Evolutionary conservation across 176 grass and related monocot genomes (phyloP), one percentile per base, ranked within the genome.

Genomic region (Miscanthus lutarioriparius): DNA sequence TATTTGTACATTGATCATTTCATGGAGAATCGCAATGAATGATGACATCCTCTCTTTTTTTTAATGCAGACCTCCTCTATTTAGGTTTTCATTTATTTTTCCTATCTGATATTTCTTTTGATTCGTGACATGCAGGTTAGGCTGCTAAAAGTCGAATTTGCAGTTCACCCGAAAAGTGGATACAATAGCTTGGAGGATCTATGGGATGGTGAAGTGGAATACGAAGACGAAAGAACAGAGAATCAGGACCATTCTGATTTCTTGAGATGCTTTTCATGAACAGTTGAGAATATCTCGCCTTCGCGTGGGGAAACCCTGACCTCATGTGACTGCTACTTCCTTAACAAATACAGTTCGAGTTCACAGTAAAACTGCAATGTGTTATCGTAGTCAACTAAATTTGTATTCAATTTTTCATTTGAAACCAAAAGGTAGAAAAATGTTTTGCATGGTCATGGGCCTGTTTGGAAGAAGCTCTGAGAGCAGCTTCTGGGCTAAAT

Each of bases 151-250:
- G 62, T 62, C 2, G 68, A 86, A 6, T 65, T 85, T 28, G 74
- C 33, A 36, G 39, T 86, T 74, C 74, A 87, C 16, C 85, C 85
- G 0, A n/a, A 68, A 47, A 62, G 86, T 49, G 38, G 86, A 22
- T 88, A 84, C 70, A 91, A 81, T 63, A 91, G 68, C 11, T 22
- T 86, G 36, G 92, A 91, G 45, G 92, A 94, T 22, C 20, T 94
- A 15, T 91, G 92, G 92, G 92, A 94, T 63, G 83, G 62, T 64
- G 62, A 64, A 64, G 62, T 64, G 62, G 62, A 64, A 6, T 28
- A 2, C 1, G 62, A 14, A 30, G 26, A 28, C 26, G 13, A 64
- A 64, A 30, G 62, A 64, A 64, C 62, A 27, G 62, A 64, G 62
- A 27, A 27, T 64, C 11, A 64, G 62, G 26, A 64, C 62, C 26